Conservation (phyloP, 345 rosid species). For the Rhizophora apiculata region DNA sequence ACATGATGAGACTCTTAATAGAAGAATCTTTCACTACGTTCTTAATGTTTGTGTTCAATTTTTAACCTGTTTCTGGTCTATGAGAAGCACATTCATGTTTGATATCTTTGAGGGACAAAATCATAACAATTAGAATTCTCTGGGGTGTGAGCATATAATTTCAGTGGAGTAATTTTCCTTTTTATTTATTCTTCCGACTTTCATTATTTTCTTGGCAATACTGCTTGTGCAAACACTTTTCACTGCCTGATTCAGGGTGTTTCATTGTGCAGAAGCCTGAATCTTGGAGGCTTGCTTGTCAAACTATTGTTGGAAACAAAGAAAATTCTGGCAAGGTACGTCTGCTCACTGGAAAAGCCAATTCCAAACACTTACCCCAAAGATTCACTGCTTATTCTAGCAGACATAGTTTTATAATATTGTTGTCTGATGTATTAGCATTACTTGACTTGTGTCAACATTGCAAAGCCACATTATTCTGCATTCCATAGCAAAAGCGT, state of each 20-base stretch:
- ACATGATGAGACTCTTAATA: no score
- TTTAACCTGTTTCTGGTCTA: no score
- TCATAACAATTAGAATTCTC: not conserved
- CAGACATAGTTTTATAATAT: not conserved
- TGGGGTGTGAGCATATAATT: not conserved
- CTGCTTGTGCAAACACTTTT: not conserved
- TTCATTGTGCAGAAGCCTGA: constrained; percentile 58
- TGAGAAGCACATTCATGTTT: not conserved
- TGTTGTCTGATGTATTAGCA: not conserved
- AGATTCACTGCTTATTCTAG: not conserved
- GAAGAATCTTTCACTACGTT: no score
- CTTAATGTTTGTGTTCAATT: no score
- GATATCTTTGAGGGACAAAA: not conserved
- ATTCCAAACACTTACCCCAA: not conserved
- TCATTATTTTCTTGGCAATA: not conserved
- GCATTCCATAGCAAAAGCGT: no score
- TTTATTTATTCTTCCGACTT: not conserved
- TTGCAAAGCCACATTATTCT: not conserved
- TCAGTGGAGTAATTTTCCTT: not conserved
- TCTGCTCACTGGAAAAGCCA: not conserved
- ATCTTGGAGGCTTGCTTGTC: constrained; percentile 90
- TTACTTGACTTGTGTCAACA: not conserved
- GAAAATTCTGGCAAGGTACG: constrained; percentile 80
- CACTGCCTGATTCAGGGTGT: not conserved
- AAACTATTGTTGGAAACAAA: constrained; percentile 86